phyloP scores from a whole-genome alignment of 2,329 filamentous ascomycete species.

The Monosporascus sp. region DNA sequence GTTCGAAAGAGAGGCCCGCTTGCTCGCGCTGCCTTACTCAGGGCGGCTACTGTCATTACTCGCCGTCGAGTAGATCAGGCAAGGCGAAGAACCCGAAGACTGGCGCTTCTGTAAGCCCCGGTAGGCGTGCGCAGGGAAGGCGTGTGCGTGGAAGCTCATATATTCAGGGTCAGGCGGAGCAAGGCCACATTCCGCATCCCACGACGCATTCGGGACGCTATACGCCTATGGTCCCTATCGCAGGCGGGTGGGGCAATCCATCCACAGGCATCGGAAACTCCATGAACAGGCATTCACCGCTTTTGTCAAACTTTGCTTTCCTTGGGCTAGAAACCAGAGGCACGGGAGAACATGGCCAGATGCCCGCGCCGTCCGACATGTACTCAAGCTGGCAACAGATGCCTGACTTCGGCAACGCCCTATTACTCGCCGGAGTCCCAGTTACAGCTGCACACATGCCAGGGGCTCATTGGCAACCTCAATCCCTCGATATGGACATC shows the following conservation, averaged over 20 bases:
- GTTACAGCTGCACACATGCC: constrained; percentile 23
- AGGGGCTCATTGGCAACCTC: constrained; percentile 25
- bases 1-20: constrained; percentile 46
- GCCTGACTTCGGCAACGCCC: constrained; percentile 27
- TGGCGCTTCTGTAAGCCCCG: constrained; percentile 8
- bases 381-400: constrained; percentile 36
- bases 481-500: constrained; percentile 32
- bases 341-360: constrained; percentile 16
- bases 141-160: constrained; percentile 14
- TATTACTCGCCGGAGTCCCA: constrained; percentile 26
- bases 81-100: constrained; percentile 37
- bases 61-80: constrained; percentile 44
- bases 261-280: constrained; percentile 28
- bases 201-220: constrained; percentile 15
- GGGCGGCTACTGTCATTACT: constrained; percentile 46
- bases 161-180: constrained; percentile 16
- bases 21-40: constrained; percentile 46
- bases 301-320: constrained; percentile 27
- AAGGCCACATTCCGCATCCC: constrained; percentile 26
- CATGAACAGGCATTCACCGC: constrained; percentile 28
- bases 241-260: constrained; percentile 34
- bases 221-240: constrained; percentile 30
- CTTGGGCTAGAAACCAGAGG: constrained; percentile 24
- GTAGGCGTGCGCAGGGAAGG: constrained; percentile 9
- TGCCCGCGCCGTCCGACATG: constrained; percentile 25